A percentile compares a stretch with the other conserved stretches of the same genome.
These are phyloP conservation scores for Clavariopsis aquatica DNA, from an alignment of 495 filamentous ascomycete species.

Conservation along the genomic window DNA sequence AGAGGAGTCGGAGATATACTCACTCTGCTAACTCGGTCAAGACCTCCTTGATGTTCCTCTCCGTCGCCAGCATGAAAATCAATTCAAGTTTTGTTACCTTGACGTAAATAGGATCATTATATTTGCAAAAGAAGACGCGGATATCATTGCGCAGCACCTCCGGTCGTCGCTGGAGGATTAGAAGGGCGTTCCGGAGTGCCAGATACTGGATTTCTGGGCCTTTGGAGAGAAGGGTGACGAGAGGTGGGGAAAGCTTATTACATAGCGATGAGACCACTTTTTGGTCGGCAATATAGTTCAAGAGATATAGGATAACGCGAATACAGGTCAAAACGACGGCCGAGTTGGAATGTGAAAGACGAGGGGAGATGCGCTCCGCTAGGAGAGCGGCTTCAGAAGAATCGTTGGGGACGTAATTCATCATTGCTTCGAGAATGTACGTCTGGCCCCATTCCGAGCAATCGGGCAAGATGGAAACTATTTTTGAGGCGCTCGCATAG, in stretches of 20 bases:
- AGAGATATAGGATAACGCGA: slow-evolving; percentile 92
- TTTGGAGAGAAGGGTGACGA: slow-evolving; percentile 94
- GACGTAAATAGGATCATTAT: slow-evolving; percentile 99
- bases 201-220: slow-evolving; percentile 97
- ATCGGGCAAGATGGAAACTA: slow-evolving; percentile 93
- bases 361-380: slow-evolving; percentile 89
- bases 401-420: slow-evolving; percentile 97
- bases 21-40: slow-evolving; percentile 91
- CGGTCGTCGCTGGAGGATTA: slow-evolving; percentile 90
- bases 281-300: slow-evolving; percentile 97
- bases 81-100: slow-evolving; percentile 99
- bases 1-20: slow-evolving; percentile 37
- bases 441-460: slow-evolving; percentile 99
- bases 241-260: slow-evolving; percentile 89
- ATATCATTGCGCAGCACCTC: slow-evolving; percentile 97
- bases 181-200: slow-evolving; percentile 86
- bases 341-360: slow-evolving; percentile 93
- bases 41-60: slow-evolving; percentile 94
- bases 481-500: slow-evolving; percentile 93
- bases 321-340: slow-evolving; percentile 95
- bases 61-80: slow-evolving; percentile 97
- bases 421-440: slow-evolving; percentile 96
- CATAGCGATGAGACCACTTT: slow-evolving; percentile 88
- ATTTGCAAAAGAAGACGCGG: slow-evolving; percentile 99
- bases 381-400: slow-evolving; percentile 81